phyloP scores from a whole-genome alignment of 139 green algal species.

The Tetradesmus lagerheimii region DNA sequence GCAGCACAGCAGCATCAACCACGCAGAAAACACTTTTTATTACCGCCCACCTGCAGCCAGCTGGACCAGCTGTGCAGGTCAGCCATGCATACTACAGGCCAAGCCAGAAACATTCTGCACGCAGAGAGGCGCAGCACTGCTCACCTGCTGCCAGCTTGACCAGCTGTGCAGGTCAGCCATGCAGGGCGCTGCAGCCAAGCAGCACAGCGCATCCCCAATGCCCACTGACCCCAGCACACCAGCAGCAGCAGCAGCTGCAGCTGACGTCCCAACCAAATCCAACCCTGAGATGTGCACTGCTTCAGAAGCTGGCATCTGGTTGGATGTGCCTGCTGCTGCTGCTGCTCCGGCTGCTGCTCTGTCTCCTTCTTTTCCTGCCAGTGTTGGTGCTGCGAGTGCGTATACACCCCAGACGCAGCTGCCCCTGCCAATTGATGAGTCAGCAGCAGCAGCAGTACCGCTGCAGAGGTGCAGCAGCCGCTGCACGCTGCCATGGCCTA shows the following conservation, averaged over 20 bases:
- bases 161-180: neutral
- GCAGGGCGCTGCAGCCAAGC: neutral
- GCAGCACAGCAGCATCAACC: too few relatives aligned
- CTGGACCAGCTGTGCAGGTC: neutral
- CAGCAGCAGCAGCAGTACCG: neutral
- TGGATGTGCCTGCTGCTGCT: neutral
- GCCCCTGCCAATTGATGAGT: neutral
- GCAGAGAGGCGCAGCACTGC: too few relatives aligned
- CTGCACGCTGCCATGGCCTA: slow-evolving; percentile 19
- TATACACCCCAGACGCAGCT: slow-evolving; percentile 20
- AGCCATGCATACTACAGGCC: too few relatives aligned
- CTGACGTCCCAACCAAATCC: neutral
- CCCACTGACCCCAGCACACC: neutral
- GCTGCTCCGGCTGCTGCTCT: too few relatives aligned
- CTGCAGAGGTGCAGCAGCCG: neutral
- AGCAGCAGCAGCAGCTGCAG: neutral
- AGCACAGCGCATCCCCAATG: neutral
- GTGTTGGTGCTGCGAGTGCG: neutral
- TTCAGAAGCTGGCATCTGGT: neutral
- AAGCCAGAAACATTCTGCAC: too few relatives aligned
- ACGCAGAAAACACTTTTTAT: too few relatives aligned
- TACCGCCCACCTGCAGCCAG: too few relatives aligned
- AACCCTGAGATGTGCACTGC: neutral
- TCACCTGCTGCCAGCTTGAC: neutral
- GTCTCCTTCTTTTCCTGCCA: neutral